Evolutionary conservation across 2,329 filamentous ascomycete species (phyloP).

Genomic region (Colletotrichum lindemuthianum): DNA sequence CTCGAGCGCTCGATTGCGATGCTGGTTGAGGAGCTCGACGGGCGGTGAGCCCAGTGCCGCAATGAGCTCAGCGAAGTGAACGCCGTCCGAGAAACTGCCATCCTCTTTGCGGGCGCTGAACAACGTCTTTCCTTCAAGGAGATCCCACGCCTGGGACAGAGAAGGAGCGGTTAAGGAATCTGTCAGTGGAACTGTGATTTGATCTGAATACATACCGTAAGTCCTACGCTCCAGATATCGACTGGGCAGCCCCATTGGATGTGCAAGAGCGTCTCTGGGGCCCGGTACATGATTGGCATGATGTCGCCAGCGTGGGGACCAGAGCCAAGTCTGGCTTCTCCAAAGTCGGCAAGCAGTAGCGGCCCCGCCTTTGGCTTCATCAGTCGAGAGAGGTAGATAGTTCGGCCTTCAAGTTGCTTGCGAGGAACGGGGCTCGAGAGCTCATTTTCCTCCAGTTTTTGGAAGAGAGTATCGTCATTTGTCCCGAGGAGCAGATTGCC

Average conservation of each 20-base stretch:
- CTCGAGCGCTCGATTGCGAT: constrained; percentile 28
- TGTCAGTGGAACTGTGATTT: not conserved
- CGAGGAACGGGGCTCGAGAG: constrained; percentile 39
- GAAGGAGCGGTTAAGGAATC: not conserved
- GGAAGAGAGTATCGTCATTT: constrained; percentile 38
- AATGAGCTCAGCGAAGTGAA: constrained; percentile 40
- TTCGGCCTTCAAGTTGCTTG: constrained; percentile 36
- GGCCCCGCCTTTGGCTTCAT: constrained; percentile 40
- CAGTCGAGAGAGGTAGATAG: constrained; percentile 42
- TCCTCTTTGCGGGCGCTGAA: constrained; percentile 39
- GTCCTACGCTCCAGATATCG: constrained; percentile 44
- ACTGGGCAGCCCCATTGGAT: constrained; percentile 41
- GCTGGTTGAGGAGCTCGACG: constrained; percentile 32
- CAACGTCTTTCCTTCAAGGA: constrained; percentile 36
- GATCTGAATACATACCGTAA: constrained; percentile 34
- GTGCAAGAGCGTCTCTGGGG: constrained; percentile 40
- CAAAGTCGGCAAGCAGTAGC: constrained; percentile 44
- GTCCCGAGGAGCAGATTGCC: constrained; percentile 43
- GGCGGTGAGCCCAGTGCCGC: constrained; percentile 40
- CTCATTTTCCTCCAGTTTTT: constrained; percentile 39
- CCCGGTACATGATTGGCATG: constrained; percentile 41
- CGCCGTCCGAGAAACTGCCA: constrained; percentile 38
- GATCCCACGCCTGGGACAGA: constrained; percentile 39
- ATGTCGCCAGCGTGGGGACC: constrained; percentile 42
- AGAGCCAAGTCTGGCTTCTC: constrained; percentile 40